Conservation (phyloP, 768 basidiomycete species). For the Pleurotus ostreatus region DNA sequence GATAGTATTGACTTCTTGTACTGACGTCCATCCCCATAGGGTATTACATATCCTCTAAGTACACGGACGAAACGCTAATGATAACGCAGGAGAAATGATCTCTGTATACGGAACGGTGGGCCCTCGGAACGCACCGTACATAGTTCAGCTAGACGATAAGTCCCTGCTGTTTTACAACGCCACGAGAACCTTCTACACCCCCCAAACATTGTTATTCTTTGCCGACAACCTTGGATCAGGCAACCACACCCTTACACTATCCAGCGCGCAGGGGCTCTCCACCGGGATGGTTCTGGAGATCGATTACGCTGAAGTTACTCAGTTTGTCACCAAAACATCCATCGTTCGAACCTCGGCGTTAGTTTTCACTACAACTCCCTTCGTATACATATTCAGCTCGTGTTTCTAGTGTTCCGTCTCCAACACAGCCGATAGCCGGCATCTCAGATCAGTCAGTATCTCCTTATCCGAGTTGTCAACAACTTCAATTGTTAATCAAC, state of each 20-base stretch:
- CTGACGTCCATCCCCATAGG: neutral
- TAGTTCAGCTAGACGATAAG: constrained; percentile 19
- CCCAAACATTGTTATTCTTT: constrained; percentile 17
- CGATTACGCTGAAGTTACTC: constrained; percentile 5
- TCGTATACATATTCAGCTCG: too few relatives aligned
- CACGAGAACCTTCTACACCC: constrained; percentile 8
- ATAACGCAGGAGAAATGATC: constrained; percentile 18
- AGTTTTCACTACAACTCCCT: too few relatives aligned
- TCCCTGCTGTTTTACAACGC: constrained; percentile 15
- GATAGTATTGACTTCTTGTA: neutral
- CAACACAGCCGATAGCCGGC: too few relatives aligned
- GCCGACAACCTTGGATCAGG: constrained; percentile 20
- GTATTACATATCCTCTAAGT: neutral
- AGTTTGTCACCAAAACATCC: neutral
- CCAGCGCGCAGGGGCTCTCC: constrained; percentile 18
- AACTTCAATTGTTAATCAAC: too few relatives aligned
- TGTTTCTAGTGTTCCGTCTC: too few relatives aligned
- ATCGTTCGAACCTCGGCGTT: neutral
- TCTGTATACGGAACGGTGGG: constrained; percentile 31
- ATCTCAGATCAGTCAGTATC: too few relatives aligned
- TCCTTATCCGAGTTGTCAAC: too few relatives aligned
- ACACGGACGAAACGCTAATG: constrained; percentile 3
- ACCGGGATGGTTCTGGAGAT: neutral
- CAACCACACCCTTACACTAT: constrained; percentile 25
- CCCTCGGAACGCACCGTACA: constrained; percentile 17